These are phyloP conservation scores for Scopulariopsis brevicaulis DNA, from an alignment of 2,329 filamentous ascomycete species.

Conservation along the genomic window DNA sequence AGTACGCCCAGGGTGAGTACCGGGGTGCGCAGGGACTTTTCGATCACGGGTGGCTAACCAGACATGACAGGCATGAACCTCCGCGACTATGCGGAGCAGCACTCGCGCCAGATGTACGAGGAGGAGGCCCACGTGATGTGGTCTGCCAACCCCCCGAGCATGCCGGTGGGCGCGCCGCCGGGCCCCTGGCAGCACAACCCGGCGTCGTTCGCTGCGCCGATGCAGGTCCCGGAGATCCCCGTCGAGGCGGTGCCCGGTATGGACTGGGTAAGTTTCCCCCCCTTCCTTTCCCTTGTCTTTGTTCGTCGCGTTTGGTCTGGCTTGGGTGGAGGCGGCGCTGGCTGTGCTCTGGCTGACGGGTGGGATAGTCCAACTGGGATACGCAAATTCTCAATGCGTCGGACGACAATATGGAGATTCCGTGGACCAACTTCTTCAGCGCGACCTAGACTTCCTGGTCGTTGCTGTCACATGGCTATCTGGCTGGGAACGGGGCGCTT, in stretches of 20 bases:
- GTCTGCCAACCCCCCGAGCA: background rate
- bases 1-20: constrained; percentile 5
- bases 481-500: no score
- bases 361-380: constrained; percentile 11
- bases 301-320: background rate
- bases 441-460: background rate
- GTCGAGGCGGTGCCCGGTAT: background rate
- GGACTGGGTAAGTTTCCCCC: constrained; percentile 7
- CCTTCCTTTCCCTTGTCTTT: background rate
- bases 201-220: background rate
- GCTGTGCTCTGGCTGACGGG: background rate
- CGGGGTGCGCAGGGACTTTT: background rate
- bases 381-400: constrained; percentile 11
- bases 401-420: constrained; percentile 13
- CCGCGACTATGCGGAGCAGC: constrained; percentile 3
- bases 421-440: constrained; percentile 13
- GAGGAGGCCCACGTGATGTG: background rate
- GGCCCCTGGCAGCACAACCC: background rate
- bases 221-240: background rate
- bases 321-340: background rate
- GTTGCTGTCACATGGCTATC: background rate
- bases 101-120: background rate
- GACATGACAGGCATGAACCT: constrained; percentile 2
- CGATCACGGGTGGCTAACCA: background rate
- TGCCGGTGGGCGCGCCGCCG: background rate